A percentile compares a stretch with the other conserved stretches of the same genome.
Evolutionary conservation across 78 protist genomes (phyloP).

Genomic region (Dictyostelium citrinum): DNA sequence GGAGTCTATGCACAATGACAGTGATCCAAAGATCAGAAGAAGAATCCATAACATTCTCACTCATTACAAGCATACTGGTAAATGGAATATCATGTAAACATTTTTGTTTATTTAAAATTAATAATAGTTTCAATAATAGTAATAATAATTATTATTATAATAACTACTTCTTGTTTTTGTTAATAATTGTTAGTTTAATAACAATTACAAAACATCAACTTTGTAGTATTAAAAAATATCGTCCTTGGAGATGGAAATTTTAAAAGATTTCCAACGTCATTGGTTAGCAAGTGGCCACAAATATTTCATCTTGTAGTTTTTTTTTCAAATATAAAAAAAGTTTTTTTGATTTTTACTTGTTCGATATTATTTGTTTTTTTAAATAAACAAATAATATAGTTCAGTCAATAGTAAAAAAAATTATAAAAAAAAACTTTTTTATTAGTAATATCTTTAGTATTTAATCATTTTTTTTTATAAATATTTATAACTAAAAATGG

Average conservation of each 20-base stretch:
- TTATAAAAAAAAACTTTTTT: neutral
- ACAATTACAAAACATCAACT: neutral
- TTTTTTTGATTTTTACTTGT: neutral
- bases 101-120: neutral
- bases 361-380: neutral
- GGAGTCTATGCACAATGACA: constrained; percentile 57
- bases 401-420: neutral
- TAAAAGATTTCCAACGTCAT: neutral
- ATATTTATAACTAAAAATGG: too few species aligned
- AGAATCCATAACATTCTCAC: constrained; percentile 58
- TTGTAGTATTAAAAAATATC: neutral
- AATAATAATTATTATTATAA: neutral
- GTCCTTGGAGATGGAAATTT: constrained; percentile 11
- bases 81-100: constrained; percentile 65
- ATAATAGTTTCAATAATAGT: neutral
- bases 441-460: too few species aligned
- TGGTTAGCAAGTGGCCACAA: neutral
- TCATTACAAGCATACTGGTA: constrained; percentile 65
- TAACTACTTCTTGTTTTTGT: neutral
- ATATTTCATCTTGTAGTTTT: neutral
- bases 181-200: too few species aligned
- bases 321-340: neutral
- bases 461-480: neutral
- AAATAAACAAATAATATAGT: neutral
- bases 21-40: constrained; percentile 47